Percentiles rank a stretch among this genome's conserved stretches.
Evolutionary conservation across 73 alveolate genomes (phyloP).

Genomic region (Chromera velia): DNA sequence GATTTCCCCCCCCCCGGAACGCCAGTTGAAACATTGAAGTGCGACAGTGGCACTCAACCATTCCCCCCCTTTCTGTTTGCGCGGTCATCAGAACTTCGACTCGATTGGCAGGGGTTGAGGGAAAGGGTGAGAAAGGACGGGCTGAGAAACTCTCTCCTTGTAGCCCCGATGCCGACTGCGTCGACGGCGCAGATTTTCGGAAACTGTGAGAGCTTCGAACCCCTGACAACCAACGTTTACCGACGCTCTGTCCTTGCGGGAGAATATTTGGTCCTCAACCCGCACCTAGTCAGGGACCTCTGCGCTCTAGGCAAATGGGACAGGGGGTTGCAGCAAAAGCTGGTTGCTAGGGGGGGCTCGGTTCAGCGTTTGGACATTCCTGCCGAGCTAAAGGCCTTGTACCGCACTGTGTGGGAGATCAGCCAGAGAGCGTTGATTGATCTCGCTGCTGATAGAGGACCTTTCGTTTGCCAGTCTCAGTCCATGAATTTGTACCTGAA

Average conservation of each 20-base stretch:
- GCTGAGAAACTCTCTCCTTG: constrained; percentile 77
- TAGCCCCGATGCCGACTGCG: constrained; percentile 94
- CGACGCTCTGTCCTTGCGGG: constrained; percentile 90
- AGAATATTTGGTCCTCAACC: constrained; percentile 61
- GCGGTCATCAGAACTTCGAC: constrained; percentile 33
- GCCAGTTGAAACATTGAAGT: too few relatives aligned
- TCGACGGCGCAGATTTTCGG: constrained; percentile 82
- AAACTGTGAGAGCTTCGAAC: constrained; percentile 85
- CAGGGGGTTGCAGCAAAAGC: neutral
- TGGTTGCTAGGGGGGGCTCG: neutral
- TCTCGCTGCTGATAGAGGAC: constrained; percentile 41
- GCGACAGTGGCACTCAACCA: constrained; percentile 1
- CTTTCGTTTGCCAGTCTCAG: constrained; percentile 47
- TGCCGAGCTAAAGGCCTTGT: constrained; percentile 44
- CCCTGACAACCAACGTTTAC: constrained; percentile 79
- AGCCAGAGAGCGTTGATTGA: constrained; percentile 34
- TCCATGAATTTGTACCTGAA: constrained; percentile 16
- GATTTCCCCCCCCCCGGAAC: neutral
- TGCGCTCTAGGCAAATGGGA: neutral
- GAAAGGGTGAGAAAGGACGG: constrained; percentile 61
- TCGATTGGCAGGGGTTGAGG: constrained; percentile 68
- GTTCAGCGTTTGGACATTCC: constrained; percentile 18
- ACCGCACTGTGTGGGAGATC: constrained; percentile 87
- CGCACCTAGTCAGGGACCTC: constrained; percentile 72
- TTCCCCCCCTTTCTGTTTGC: neutral